phyloP scores from a whole-genome alignment of 2,329 filamentous ascomycete genomes.

The Alternaria sp. region DNA sequence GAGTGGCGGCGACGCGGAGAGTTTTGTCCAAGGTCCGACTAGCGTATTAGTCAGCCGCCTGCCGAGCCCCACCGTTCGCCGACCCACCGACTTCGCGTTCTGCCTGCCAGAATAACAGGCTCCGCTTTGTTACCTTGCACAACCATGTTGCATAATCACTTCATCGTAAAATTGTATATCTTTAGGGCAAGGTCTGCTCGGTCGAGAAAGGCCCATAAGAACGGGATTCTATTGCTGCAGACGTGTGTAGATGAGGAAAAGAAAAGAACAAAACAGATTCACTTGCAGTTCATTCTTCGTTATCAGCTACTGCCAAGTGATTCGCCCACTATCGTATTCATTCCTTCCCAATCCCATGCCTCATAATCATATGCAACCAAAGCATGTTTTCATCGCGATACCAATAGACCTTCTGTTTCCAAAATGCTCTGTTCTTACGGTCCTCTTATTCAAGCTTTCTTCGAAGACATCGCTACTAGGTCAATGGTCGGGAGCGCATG shows the following conservation, averaged over 20 bases:
- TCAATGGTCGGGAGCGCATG: conserved; percentile 14
- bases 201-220: too few relatives aligned
- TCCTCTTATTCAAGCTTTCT: background rate
- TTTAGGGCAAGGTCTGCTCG: background rate
- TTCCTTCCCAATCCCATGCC: background rate
- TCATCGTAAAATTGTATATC: background rate
- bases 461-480: background rate
- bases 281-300: background rate
- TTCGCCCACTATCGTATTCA: background rate
- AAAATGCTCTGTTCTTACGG: background rate
- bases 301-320: background rate
- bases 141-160: background rate
- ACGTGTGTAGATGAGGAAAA: too few relatives aligned
- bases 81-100: background rate
- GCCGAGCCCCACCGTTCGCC: conserved; percentile 5
- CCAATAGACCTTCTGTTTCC: background rate
- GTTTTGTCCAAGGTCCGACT: conserved; percentile 24
- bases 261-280: too few relatives aligned
- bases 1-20: conserved; percentile 17
- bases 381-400: background rate
- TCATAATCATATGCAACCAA: conserved; percentile 3
- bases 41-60: conserved; percentile 9
- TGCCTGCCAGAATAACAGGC: too few relatives aligned
- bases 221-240: too few relatives aligned
- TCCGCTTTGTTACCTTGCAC: background rate